Conservation (phyloP, 768 basidiomycete genomes). For the Auriscalpium orientale region DNA sequence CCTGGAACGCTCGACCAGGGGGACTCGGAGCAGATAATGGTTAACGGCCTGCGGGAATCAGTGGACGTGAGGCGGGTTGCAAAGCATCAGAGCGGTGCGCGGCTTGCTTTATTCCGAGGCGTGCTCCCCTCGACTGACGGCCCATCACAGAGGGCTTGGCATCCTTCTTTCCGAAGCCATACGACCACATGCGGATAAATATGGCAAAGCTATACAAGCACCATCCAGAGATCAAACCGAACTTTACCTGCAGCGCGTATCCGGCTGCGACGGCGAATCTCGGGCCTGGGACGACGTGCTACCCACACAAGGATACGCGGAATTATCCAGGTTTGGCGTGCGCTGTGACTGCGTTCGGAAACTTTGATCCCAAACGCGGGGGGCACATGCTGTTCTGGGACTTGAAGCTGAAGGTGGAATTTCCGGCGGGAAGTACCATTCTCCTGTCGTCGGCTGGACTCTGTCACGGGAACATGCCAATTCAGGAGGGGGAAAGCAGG, state of each 20-base stretch:
- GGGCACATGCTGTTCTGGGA: constrained; percentile 15
- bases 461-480: constrained; percentile 12
- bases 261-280: constrained; percentile 13
- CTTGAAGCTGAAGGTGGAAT: constrained; percentile 11
- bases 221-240: not conserved
- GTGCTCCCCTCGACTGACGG: no score
- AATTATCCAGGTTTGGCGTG: constrained; percentile 9
- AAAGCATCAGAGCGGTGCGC: no score
- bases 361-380: constrained; percentile 9
- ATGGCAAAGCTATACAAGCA: no score
- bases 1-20: no score
- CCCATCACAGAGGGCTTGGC: no score
- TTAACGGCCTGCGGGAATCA: no score
- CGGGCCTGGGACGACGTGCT: constrained; percentile 2
- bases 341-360: constrained; percentile 8
- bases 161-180: no score
- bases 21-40: no score
- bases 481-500: constrained; percentile 1
- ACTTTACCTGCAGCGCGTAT: constrained; percentile 10
- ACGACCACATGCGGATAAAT: no score
- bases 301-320: constrained; percentile 7
- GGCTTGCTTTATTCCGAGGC: no score
- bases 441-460: constrained; percentile 14
- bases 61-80: no score
- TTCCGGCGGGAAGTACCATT: constrained; percentile 12